phyloP scores from a whole-genome alignment of 2,329 filamentous ascomycete genomes.

The Claviceps sp. region DNA sequence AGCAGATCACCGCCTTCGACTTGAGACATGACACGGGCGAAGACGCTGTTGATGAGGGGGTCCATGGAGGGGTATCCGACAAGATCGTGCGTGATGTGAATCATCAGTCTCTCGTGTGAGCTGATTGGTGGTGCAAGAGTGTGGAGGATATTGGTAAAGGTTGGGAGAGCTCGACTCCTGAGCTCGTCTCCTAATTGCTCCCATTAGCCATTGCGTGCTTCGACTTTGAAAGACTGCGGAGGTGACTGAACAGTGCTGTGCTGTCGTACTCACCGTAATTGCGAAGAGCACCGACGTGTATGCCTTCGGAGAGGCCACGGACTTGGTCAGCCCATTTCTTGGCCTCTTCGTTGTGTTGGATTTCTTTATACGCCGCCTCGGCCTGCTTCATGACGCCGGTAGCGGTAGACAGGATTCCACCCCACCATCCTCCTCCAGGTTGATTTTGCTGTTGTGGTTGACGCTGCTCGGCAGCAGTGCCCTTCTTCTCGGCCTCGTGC shows the following conservation, averaged over 20 bases:
- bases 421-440: constrained; percentile 71
- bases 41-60: constrained; percentile 80
- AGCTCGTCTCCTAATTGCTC: constrained; percentile 62
- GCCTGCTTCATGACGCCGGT: constrained; percentile 83
- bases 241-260: not conserved
- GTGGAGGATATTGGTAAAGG: constrained; percentile 88
- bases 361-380: constrained; percentile 84
- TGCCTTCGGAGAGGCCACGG: constrained; percentile 38
- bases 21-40: constrained; percentile 95
- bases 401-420: constrained; percentile 70
- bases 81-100: constrained; percentile 94
- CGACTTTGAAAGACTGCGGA: not conserved
- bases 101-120: constrained; percentile 89
- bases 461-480: constrained; percentile 29
- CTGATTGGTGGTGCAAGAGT: constrained; percentile 93
- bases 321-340: constrained; percentile 94
- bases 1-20: constrained; percentile 93
- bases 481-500: constrained; percentile 42
- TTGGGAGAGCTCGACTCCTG: constrained; percentile 74
- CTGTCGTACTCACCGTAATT: constrained; percentile 19
- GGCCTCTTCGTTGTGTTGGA: constrained; percentile 91
- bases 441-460: not conserved
- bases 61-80: constrained; percentile 90
- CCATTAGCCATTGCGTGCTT: not conserved
- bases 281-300: constrained; percentile 64